Percentiles rank a stretch among this genome's conserved stretches.
Conservation (phyloP, 805 yeast genomes). For the Lipomyces yamanashiensis region DNA sequence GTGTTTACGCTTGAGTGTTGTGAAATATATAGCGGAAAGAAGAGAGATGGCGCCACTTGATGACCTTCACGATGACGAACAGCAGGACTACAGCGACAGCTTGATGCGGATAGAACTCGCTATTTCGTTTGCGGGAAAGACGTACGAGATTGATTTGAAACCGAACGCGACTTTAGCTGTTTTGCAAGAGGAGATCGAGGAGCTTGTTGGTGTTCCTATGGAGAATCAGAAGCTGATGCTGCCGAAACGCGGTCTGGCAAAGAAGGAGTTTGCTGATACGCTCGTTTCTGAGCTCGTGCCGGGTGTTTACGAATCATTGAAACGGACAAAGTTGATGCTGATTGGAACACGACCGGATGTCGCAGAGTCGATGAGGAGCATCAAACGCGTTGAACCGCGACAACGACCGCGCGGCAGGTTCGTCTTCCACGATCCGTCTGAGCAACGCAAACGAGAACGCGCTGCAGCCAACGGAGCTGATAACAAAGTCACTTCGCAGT, state of each 20-base stretch:
- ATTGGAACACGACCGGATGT: slow-evolving; percentile 43
- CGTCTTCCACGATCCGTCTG: slow-evolving; percentile 2
- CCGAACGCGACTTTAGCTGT: slow-evolving; percentile 29
- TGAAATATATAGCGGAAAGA: too few relatives aligned
- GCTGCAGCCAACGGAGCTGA: background rate
- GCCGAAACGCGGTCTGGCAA: slow-evolving; percentile 41
- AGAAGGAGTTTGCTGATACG: slow-evolving; percentile 20
- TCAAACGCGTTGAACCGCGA: background rate
- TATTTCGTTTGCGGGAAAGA: slow-evolving; percentile 19
- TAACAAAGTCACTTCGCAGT: slow-evolving; percentile 19
- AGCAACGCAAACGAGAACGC: background rate
- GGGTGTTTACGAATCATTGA: slow-evolving; percentile 22
- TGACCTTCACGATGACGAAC: background rate
- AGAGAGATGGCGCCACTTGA: background rate
- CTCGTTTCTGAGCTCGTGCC: slow-evolving; percentile 24
- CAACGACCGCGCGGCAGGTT: slow-evolving; percentile 1
- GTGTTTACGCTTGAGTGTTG: too few relatives aligned
- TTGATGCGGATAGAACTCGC: slow-evolving; percentile 11
- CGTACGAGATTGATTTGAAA: slow-evolving; percentile 13
- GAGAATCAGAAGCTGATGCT: slow-evolving; percentile 43
- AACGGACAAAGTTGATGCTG: slow-evolving; percentile 39
- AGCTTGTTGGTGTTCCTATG: slow-evolving; percentile 41
- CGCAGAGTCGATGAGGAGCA: slow-evolving; percentile 35
- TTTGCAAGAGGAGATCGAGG: slow-evolving; percentile 39
- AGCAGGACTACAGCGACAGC: background rate